Evolutionary conservation across 1,139 yeast species (phyloP).

Genomic region (Pichia sp.): DNA sequence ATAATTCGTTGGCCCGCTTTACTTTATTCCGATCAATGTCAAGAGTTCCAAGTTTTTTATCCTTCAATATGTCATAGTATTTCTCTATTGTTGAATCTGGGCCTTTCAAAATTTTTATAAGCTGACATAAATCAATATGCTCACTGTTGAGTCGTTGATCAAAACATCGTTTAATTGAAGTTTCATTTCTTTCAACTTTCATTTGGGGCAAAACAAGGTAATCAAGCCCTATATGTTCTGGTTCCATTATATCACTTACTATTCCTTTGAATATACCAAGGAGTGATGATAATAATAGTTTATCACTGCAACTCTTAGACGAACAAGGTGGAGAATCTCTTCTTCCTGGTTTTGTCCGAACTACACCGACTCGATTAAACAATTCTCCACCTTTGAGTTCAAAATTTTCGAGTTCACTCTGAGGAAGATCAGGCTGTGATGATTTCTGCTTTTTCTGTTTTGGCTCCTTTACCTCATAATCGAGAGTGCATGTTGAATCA

Average conservation of each 20-base stretch:
- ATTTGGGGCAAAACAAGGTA: constrained; percentile 53
- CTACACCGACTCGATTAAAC: constrained; percentile 56
- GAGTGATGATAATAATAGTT: constrained; percentile 62
- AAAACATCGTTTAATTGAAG: constrained; percentile 56
- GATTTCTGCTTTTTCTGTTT: too few relatives aligned
- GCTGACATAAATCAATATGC: not conserved
- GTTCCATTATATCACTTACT: constrained; percentile 40
- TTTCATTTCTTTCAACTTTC: constrained; percentile 26
- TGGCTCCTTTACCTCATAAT: too few relatives aligned
- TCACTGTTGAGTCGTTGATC: not conserved
- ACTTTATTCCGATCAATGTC: constrained; percentile 1
- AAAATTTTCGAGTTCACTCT: too few relatives aligned
- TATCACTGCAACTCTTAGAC: constrained; percentile 90
- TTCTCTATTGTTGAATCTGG: not conserved
- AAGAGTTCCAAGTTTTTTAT: not conserved
- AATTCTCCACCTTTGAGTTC: constrained; percentile 61
- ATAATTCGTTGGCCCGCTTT: constrained; percentile 18
- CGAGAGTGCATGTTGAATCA: constrained; percentile 20
- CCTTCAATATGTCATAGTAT: not conserved
- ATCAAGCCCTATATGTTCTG: constrained; percentile 42
- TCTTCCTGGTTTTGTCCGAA: constrained; percentile 92
- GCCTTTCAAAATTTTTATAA: not conserved
- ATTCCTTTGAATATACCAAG: constrained; percentile 58
- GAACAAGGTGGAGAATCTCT: constrained; percentile 65
- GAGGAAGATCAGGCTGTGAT: too few relatives aligned